Percentiles rank a stretch among this genome's conserved stretches.
Evolutionary conservation across 164 flowering plant genomes (phyloP).

Genomic region (grape (Vitis vinifera)): ASM3070453v1 NC_081822.1:10892001-10892500

Average conservation of each 20-base stretch:
- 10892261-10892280: not conserved
- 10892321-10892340: conserved; percentile 84
- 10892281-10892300: not conserved
- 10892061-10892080: conserved; percentile 87
- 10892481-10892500: too few species aligned
- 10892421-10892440: not conserved
- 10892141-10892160: conserved; percentile 9
- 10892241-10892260: not conserved
- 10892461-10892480: too few species aligned
- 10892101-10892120: conserved; percentile 72
- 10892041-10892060: conserved; percentile 86
- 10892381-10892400: conserved; percentile 93
- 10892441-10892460: too few species aligned
- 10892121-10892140: conserved; percentile 61
- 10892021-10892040: conserved; percentile 75
- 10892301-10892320: conserved; percentile 73
- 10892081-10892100: conserved; percentile 47
- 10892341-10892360: conserved; percentile 76
- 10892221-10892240: not conserved
- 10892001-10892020: conserved; percentile 54
- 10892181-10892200: not conserved
- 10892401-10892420: conserved; percentile 45
- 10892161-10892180: not conserved
- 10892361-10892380: conserved; percentile 80
- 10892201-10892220: not conserved